Evolutionary conservation across 2,329 filamentous ascomycete species (phyloP), one percentile per base, ranked within the genome.

Genomic region (Xylaria sp.): DNA sequence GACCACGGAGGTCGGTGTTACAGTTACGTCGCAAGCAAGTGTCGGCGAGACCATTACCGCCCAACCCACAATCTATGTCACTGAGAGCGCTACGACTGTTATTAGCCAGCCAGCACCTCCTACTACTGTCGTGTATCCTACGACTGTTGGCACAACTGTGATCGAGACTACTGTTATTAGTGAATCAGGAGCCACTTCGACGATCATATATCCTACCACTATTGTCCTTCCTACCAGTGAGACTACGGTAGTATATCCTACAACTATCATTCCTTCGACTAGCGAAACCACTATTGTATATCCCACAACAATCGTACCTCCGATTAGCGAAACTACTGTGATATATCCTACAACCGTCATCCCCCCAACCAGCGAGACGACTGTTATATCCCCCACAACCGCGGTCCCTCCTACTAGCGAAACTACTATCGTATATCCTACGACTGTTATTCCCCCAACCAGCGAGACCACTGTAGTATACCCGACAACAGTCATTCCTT

Each of bases 1-100:
- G 66, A 83, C 81, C 28, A 75, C 75, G 63, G 74, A 82, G 62
- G 75, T 83, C 41, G 79, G 81, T 12, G 79, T 80, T 7, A 85
- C 83, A 13, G 71, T 83, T 52, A 79, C 79, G n/a, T 78, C 82
- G n/a, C 78, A 81, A 33, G 76, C 77, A 4, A 76, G 73, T 9
- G 72, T 54, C 5, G 76, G 73, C 59, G 67, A 77, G 54, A 82
- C 80, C 13, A 75, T 81, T 31, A 82, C 80, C 10, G 64, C 76
- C 36, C 76, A 79, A 70, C 75, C 78, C 13, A 79, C 76, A 8
- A 70, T 78, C 60, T 79, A 78, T 46, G 70, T 78, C 46, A 78
- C 78, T 28, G 72, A 76, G 63, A 76, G 75, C 64, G 71, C 68
- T 58, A 78, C 80, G 41, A 79, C 79, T 62, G 70, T 80, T 54